Conservation (phyloP, 495 filamentous ascomycete species). For the Arthonia radiata region DNA sequence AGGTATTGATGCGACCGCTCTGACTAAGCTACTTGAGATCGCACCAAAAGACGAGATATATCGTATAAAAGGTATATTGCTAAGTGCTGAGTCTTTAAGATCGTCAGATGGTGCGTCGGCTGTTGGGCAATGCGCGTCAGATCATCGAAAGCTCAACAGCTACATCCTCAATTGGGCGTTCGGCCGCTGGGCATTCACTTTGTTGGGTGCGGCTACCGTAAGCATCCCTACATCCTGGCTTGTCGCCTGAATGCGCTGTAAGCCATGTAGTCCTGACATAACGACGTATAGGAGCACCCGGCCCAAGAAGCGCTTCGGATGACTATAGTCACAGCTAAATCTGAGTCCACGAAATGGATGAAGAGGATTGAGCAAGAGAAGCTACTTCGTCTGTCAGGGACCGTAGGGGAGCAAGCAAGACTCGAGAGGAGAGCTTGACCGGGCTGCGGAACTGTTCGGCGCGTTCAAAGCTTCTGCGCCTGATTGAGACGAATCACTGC, state of each 20-base stretch:
- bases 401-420: too few relatives aligned
- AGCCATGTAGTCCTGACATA: too few relatives aligned
- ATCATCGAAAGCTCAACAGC: conserved; percentile 10
- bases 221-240: too few relatives aligned
- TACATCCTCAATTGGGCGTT: conserved; percentile 98
- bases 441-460: too few relatives aligned
- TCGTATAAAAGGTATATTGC: conserved; percentile 75
- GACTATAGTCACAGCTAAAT: conserved; percentile 63
- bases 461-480: too few relatives aligned
- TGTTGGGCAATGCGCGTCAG: conserved; percentile 2
- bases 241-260: too few relatives aligned
- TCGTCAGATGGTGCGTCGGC: conserved; percentile 30
- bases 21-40: conserved; percentile 37
- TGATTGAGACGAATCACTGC: too few relatives aligned
- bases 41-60: conserved; percentile 83
- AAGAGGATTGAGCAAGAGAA: conserved; percentile 61
- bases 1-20: conserved; percentile 34
- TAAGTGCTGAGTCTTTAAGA: conserved; percentile 25
- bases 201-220: too few relatives aligned
- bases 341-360: conserved; percentile 75
- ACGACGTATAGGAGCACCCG: too few relatives aligned
- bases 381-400: too few relatives aligned
- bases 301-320: conserved; percentile 38
- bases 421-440: too few relatives aligned
- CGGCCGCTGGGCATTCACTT: conserved; percentile 83